Evolutionary conservation across 1,284 basidiomycete species (phyloP).

Genomic region (Acaromyces ingoldii): DNA sequence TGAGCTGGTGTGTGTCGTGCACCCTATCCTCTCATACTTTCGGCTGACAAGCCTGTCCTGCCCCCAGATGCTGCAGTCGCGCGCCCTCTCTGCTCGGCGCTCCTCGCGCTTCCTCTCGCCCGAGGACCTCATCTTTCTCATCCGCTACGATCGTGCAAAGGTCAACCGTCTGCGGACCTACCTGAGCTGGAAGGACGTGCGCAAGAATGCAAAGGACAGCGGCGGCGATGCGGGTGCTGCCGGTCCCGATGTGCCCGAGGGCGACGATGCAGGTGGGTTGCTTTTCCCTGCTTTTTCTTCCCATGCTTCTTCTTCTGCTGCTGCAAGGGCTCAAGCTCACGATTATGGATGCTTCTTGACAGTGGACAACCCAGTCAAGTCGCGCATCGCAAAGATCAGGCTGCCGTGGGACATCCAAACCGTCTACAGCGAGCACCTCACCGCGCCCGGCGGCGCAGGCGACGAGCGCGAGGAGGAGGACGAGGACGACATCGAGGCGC

Average conservation of each 20-base stretch:
- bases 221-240: constrained; percentile 69
- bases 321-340: constrained; percentile 53
- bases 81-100: constrained; percentile 72
- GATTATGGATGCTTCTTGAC: constrained; percentile 6
- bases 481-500: constrained; percentile 87
- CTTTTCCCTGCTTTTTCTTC: no score
- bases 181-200: constrained; percentile 96
- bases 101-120: constrained; percentile 79
- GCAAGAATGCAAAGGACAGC: constrained; percentile 83
- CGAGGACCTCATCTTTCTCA: constrained; percentile 93
- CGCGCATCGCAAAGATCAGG: constrained; percentile 88
- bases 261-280: constrained; percentile 11
- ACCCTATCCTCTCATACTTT: not conserved
- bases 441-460: constrained; percentile 65
- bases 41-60: not conserved
- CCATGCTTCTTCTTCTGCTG: constrained; percentile 60
- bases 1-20: constrained; percentile 65
- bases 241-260: constrained; percentile 54
- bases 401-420: constrained; percentile 93
- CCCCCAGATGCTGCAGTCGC: constrained; percentile 78
- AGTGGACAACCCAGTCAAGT: constrained; percentile 61
- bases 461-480: constrained; percentile 85
- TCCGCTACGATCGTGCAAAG: constrained; percentile 88
- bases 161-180: constrained; percentile 89
- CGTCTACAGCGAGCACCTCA: constrained; percentile 63